These are phyloP conservation scores for Aspergillus chevalieri DNA, from an alignment of 2,329 filamentous ascomycete genomes.

Conservation along the genomic window DNA sequence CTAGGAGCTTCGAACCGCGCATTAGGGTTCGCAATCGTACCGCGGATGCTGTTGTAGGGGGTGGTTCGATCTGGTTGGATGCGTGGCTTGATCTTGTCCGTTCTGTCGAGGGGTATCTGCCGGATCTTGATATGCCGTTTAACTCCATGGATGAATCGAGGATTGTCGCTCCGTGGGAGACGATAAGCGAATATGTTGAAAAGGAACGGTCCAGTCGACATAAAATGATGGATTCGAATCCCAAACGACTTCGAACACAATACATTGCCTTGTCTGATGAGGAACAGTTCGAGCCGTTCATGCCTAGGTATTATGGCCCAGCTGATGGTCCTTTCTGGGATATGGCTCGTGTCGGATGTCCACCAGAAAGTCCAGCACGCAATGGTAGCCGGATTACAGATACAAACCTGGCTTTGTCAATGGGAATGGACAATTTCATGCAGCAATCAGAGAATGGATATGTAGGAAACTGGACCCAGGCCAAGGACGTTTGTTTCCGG, in stretches of 20 bases:
- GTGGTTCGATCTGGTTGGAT: constrained; percentile 32
- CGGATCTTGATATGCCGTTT: constrained; percentile 44
- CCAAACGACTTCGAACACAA: not conserved
- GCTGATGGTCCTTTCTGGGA: constrained; percentile 35
- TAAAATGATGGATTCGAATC: too few relatives aligned
- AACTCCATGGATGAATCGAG: constrained; percentile 47
- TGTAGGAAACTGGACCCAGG: constrained; percentile 43
- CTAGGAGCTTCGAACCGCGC: constrained; percentile 17
- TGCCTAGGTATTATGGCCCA: constrained; percentile 5
- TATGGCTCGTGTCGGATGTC: constrained; percentile 36
- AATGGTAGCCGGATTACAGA: constrained; percentile 12
- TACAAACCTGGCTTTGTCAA: not conserved
- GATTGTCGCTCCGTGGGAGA: constrained; percentile 44
- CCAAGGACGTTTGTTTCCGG: constrained; percentile 42
- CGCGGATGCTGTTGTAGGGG: constrained; percentile 16
- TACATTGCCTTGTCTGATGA: constrained; percentile 8
- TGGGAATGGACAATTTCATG: constrained; percentile 22
- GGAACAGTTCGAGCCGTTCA: constrained; percentile 8
- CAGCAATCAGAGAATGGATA: constrained; percentile 39
- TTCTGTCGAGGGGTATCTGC: constrained; percentile 32
- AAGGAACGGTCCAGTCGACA: constrained; percentile 20
- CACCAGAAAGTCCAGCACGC: constrained; percentile 11
- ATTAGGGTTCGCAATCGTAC: constrained; percentile 40
- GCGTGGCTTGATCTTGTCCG: constrained; percentile 38
- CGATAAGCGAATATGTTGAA: constrained; percentile 34